Conservation (phyloP, 805 yeast species). For the Starmera pachycereana region DNA sequence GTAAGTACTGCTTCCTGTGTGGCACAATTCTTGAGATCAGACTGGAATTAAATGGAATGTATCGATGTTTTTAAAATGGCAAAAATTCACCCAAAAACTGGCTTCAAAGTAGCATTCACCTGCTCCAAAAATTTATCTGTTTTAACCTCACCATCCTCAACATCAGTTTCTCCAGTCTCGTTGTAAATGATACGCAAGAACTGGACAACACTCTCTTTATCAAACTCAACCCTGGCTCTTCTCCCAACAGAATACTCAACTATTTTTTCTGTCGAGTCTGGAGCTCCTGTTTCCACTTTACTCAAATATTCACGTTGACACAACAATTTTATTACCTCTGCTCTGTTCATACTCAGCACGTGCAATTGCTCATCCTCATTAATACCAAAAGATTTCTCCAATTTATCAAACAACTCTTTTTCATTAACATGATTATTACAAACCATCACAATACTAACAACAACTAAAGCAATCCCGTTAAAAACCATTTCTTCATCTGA, state of each 20-base stretch:
- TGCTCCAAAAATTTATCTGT: background rate
- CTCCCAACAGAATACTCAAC: conserved; percentile 21
- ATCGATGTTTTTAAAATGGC: no score
- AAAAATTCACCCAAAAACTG: background rate
- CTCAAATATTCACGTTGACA: no score
- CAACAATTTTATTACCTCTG: conserved; percentile 14
- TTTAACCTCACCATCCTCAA: conserved; percentile 2
- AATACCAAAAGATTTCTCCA: conserved; percentile 26
- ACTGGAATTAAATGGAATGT: no score
- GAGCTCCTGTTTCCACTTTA: no score
- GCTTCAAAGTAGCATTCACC: background rate
- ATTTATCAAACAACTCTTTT: conserved; percentile 28
- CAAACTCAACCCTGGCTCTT: conserved; percentile 18
- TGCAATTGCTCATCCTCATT: conserved; percentile 1
- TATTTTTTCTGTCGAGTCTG: conserved; percentile 10
- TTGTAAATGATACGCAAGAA: conserved; percentile 15
- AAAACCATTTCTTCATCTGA: conserved; percentile 10
- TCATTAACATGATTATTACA: conserved; percentile 25
- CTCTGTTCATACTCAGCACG: conserved; percentile 6
- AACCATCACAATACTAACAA: conserved; percentile 15
- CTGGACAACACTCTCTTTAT: conserved; percentile 13
- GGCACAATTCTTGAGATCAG: no score
- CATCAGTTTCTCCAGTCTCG: conserved; percentile 10
- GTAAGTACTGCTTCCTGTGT: no score
- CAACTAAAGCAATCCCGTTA: conserved; percentile 13